Evolutionary conservation across 2,329 filamentous ascomycete genomes (phyloP).

Genomic region (Cladorrhinum sp.): DNA sequence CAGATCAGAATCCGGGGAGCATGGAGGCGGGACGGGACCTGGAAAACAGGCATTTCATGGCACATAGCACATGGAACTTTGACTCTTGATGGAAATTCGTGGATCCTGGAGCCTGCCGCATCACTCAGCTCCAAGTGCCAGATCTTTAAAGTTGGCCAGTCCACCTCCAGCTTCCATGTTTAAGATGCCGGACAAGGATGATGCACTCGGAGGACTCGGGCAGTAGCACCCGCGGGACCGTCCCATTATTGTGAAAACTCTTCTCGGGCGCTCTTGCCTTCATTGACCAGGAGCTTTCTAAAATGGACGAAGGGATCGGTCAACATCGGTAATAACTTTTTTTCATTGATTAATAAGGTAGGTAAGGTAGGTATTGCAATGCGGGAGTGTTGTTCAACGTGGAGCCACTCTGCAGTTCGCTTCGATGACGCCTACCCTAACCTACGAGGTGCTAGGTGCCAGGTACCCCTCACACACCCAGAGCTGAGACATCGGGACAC

Average conservation of each 20-base stretch:
- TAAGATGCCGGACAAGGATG: background rate
- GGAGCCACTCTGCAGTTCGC: background rate
- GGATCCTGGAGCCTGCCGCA: background rate
- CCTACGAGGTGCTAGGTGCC: too few species aligned
- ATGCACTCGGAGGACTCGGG: background rate
- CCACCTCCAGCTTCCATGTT: background rate
- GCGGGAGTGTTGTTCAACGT: background rate
- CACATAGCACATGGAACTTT: background rate
- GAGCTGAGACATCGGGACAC: background rate
- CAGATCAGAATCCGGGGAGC: slow-evolving; percentile 7
- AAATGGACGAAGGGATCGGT: background rate
- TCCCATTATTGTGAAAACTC: background rate
- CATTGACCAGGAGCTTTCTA: background rate
- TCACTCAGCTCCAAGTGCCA: background rate
- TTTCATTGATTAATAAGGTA: background rate
- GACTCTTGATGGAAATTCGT: background rate
- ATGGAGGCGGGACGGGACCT: background rate
- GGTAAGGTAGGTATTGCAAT: too few species aligned
- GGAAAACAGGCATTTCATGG: too few species aligned
- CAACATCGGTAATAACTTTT: background rate
- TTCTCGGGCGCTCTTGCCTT: background rate
- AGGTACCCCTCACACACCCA: background rate
- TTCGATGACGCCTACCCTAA: background rate
- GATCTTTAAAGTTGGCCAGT: background rate
- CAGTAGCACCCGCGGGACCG: background rate